These are phyloP conservation scores for Cercospora sojina DNA, from an alignment of 2,329 filamentous ascomycete genomes.

Conservation along the genomic window DNA sequence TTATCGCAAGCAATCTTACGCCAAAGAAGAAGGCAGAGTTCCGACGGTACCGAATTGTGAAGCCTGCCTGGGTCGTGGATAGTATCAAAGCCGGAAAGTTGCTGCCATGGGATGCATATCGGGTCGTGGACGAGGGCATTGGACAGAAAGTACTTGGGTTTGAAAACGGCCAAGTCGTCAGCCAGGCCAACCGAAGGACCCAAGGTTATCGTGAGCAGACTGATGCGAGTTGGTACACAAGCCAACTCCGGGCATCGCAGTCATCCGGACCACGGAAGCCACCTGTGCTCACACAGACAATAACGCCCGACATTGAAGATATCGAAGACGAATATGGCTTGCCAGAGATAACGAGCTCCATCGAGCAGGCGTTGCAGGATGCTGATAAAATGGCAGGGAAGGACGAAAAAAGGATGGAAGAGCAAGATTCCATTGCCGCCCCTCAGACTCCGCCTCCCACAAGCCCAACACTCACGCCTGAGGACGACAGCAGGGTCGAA, in stretches of 20 bases:
- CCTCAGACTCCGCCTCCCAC: slow-evolving; percentile 25
- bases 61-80: slow-evolving; percentile 90
- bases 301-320: slow-evolving; percentile 37
- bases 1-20: slow-evolving; percentile 85
- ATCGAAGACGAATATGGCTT: slow-evolving; percentile 32
- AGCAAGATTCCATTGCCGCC: slow-evolving; percentile 1
- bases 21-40: slow-evolving; percentile 94
- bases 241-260: slow-evolving; percentile 54
- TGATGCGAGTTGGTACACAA: slow-evolving; percentile 77
- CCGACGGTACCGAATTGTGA: slow-evolving; percentile 82
- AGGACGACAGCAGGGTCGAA: slow-evolving; percentile 13
- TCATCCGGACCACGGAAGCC: slow-evolving; percentile 13
- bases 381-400: slow-evolving; percentile 10
- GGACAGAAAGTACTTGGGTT: slow-evolving; percentile 75
- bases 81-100: slow-evolving; percentile 78
- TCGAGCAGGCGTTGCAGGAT: slow-evolving; percentile 35
- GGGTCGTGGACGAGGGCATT: slow-evolving; percentile 79
- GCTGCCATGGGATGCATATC: slow-evolving; percentile 81
- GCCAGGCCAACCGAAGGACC: slow-evolving; percentile 60
- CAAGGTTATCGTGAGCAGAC: slow-evolving; percentile 78
- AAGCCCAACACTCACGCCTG: slow-evolving; percentile 13
- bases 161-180: slow-evolving; percentile 62
- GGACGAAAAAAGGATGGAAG: background rate
- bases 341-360: slow-evolving; percentile 38
- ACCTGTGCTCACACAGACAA: slow-evolving; percentile 31